Percentiles rank a stretch among this genome's conserved stretches.
Evolutionary conservation across 1,139 yeast genomes (phyloP).

Genomic region (Suhomyces chickasaworum): DNA sequence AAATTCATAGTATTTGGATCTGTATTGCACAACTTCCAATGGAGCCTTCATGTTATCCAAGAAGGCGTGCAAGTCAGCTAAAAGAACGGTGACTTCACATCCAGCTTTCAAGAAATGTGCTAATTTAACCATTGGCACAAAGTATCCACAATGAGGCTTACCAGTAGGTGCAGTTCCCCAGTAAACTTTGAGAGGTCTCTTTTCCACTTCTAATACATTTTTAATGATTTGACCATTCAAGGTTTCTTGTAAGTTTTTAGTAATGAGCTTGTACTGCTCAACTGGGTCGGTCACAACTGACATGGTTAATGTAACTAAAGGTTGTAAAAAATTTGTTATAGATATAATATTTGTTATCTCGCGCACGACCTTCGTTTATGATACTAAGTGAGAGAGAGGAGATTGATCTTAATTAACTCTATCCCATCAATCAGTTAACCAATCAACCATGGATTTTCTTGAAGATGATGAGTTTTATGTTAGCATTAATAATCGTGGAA

Average conservation of each 20-base stretch:
- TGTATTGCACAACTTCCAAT: constrained; percentile 81
- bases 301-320: constrained; percentile 17
- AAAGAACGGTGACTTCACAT: constrained; percentile 85
- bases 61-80: constrained; percentile 98
- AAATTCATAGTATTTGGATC: constrained; percentile 87
- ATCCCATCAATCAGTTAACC: too few species aligned
- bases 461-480: not conserved
- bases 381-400: too few species aligned
- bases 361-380: not conserved
- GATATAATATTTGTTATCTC: not conserved
- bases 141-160: constrained; percentile 97
- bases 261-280: constrained; percentile 75
- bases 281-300: constrained; percentile 43
- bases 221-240: constrained; percentile 87
- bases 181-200: constrained; percentile 82
- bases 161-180: constrained; percentile 97
- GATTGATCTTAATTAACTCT: not conserved
- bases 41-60: constrained; percentile 99
- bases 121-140: constrained; percentile 94
- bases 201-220: constrained; percentile 74
- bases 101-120: constrained; percentile 97
- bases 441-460: not conserved
- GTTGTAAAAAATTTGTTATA: not conserved
- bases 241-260: constrained; percentile 88
- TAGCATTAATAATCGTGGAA: not conserved